Conservation (phyloP, 2,329 filamentous ascomycete species). For the Cordyceps tenuipes region DNA sequence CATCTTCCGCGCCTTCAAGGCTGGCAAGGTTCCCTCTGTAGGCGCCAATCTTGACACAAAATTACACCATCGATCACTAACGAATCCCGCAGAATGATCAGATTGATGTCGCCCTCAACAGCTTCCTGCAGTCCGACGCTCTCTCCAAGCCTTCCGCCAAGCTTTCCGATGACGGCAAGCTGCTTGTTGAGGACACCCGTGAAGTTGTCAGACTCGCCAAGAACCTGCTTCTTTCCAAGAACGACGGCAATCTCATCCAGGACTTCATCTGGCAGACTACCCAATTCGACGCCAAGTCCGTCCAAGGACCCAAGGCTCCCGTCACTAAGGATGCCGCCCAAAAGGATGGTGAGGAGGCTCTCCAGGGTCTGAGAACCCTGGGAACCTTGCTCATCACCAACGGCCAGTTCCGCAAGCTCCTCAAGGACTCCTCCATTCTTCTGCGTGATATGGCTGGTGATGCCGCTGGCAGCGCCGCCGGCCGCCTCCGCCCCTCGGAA, state of each 20-base stretch:
- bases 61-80: slow-evolving; percentile 9
- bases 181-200: slow-evolving; percentile 68
- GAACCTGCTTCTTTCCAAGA: slow-evolving; percentile 80
- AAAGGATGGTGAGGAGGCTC: slow-evolving; percentile 74
- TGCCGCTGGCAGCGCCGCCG: slow-evolving; percentile 71
- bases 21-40: slow-evolving; percentile 86
- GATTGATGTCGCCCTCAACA: slow-evolving; percentile 91
- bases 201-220: slow-evolving; percentile 80
- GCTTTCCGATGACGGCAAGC: slow-evolving; percentile 74
- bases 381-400: slow-evolving; percentile 89
- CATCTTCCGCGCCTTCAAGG: slow-evolving; percentile 75
- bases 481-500: slow-evolving; percentile 66
- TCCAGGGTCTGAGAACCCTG: slow-evolving; percentile 79
- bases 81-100: slow-evolving; percentile 64
- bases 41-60: slow-evolving; percentile 24
- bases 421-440: slow-evolving; percentile 73
- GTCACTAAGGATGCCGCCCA: slow-evolving; percentile 68
- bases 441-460: slow-evolving; percentile 88
- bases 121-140: slow-evolving; percentile 63
- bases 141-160: slow-evolving; percentile 63
- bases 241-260: slow-evolving; percentile 86
- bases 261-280: slow-evolving; percentile 96
- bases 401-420: slow-evolving; percentile 77
- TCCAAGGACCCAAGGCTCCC: slow-evolving; percentile 55
- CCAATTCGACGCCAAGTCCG: slow-evolving; percentile 56